Base-by-base conservation (phyloP, 2,329 filamentous ascomycete genomes). In the Aspergillus calidoustus region DNA sequence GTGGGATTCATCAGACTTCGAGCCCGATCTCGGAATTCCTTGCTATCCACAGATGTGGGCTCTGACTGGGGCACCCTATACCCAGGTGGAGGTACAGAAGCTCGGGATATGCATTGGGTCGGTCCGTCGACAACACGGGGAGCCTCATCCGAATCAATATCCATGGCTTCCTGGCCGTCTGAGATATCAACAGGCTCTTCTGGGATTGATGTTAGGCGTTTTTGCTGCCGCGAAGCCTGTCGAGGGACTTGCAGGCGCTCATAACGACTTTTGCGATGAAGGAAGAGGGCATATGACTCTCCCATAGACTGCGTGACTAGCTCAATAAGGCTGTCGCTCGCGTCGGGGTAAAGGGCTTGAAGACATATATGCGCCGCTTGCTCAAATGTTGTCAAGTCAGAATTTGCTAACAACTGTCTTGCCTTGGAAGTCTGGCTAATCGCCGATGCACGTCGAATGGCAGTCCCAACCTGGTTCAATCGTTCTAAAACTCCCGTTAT, bases 381-480 rank as follows among this genome's bases (percentile, higher is more conserved):
- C 31, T 50, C 55, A 23, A 57, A 57, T 1, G 55, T 51, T 7
- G 47, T 28, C 2, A 57, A 22, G 22, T 57, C 55, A 19, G 51
- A 51, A 0, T 19, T 50, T 8, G 43, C 46, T 7, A 47, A 31
- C 30, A 57, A 19, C 8, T n/a, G 8, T 7, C 55, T 49, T 9
- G 55, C 55, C 13, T 57, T 57, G 11, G 23, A 17, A 13, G 25
- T 44, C 22, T 50, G 46, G 19, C 34, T 44, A 7, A 30, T 51
- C 47, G 51, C 47, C 17, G 55, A 43, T 4, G 55, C 50, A 8
- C 47, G 55, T 51, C 47, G 46, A 15, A 57, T 57, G n/a, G 55
- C 55, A 15, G 34, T 57, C 41, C 55, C 55, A 28, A 57, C 28
- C 3, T 51, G 55, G 31, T 57, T 51, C 5, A 57, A n/a, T n/a